Conservation (phyloP, 1,284 basidiomycete species). For the Bothia castanella region DNA sequence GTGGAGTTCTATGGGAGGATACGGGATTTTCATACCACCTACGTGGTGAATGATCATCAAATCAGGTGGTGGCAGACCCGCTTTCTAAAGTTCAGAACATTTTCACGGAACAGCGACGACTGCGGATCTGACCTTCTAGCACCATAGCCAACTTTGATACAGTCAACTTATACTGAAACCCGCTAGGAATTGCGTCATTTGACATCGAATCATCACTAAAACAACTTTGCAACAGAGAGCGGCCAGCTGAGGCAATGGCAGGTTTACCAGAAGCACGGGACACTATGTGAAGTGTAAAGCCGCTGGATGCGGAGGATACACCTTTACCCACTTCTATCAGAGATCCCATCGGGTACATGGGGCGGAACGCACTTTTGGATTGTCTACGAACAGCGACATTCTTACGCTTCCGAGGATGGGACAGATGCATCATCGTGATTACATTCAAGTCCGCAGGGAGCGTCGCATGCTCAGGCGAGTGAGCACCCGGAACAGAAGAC, state of each 20-base stretch:
- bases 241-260: constrained; percentile 44
- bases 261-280: constrained; percentile 51
- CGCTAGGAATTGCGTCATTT: constrained; percentile 4
- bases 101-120: background rate
- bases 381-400: constrained; percentile 27
- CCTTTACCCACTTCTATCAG: constrained; percentile 16
- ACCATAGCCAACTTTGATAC: constrained; percentile 46
- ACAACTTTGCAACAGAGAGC: constrained; percentile 30
- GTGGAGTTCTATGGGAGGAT: constrained; percentile 55
- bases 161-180: constrained; percentile 35
- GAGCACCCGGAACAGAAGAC: constrained; percentile 55
- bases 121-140: constrained; percentile 52
- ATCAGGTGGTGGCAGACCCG: constrained; percentile 61
- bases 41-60: constrained; percentile 69
- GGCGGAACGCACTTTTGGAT: constrained; percentile 21
- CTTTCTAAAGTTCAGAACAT: constrained; percentile 31
- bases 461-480: constrained; percentile 45
- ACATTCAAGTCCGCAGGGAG: constrained; percentile 34
- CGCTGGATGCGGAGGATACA: constrained; percentile 14
- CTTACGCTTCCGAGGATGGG: constrained; percentile 20
- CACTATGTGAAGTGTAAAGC: constrained; percentile 41
- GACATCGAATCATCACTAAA: constrained; percentile 4
- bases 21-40: constrained; percentile 35
- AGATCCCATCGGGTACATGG: background rate
- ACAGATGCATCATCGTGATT: constrained; percentile 34